Conservation (phyloP, 768 basidiomycete genomes). For the Lactifluus rugatus region DNA sequence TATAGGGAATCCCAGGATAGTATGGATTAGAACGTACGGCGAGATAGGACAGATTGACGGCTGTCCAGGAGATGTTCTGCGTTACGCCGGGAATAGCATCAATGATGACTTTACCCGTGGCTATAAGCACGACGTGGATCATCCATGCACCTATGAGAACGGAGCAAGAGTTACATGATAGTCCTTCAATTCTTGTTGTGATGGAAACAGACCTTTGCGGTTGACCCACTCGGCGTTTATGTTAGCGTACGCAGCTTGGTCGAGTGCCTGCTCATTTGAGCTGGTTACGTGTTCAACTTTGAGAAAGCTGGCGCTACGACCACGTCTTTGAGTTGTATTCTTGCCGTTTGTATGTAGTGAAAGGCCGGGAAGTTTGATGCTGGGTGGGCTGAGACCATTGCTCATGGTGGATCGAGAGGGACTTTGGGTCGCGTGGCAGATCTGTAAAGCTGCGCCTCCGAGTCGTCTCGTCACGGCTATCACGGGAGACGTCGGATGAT, state of each 20-base stretch:
- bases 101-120: slow-evolving; percentile 82
- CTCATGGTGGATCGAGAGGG: background rate
- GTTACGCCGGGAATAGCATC: slow-evolving; percentile 93
- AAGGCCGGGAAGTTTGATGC: slow-evolving; percentile 11
- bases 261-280: slow-evolving; percentile 62
- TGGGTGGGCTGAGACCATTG: slow-evolving; percentile 7
- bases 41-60: slow-evolving; percentile 85
- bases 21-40: slow-evolving; percentile 46
- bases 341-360: background rate
- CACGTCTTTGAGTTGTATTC: slow-evolving; percentile 26
- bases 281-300: slow-evolving; percentile 79
- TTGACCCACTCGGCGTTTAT: slow-evolving; percentile 93
- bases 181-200: background rate
- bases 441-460: too few relatives aligned
- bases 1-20: background rate
- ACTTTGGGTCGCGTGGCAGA: background rate
- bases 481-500: background rate
- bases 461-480: too few relatives aligned
- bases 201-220: slow-evolving; percentile 55
- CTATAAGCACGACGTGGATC: slow-evolving; percentile 91
- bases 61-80: slow-evolving; percentile 91
- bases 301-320: slow-evolving; percentile 66
- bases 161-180: background rate
- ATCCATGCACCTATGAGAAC: slow-evolving; percentile 78
- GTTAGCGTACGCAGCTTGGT: slow-evolving; percentile 73